Evolutionary conservation across 495 filamentous ascomycete genomes (phyloP).

Genomic region (Hyaloscypha variabilis): DNA sequence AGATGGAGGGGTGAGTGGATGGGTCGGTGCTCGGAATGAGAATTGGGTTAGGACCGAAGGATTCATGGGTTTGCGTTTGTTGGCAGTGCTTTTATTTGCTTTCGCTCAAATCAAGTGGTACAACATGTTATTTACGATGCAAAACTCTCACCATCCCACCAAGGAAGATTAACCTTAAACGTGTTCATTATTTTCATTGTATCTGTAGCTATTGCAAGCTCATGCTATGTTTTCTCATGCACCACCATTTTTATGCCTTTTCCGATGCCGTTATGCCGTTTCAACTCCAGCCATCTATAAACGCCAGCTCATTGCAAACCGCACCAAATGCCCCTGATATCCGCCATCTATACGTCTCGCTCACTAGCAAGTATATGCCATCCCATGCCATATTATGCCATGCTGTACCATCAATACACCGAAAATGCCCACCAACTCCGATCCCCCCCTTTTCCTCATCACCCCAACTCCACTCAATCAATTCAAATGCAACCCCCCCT

Average conservation of each 20-base stretch:
- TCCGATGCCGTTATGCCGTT: no score
- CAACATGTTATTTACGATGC: not conserved
- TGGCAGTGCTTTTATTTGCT: not conserved
- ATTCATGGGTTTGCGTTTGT: not conserved
- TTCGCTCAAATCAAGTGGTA: not conserved
- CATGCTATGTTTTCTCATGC: no score
- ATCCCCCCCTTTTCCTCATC: no score
- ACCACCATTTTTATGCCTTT: no score
- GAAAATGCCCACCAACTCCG: not conserved
- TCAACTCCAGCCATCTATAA: no score
- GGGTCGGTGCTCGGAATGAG: not conserved
- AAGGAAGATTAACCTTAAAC: not conserved
- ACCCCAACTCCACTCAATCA: no score
- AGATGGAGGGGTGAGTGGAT: not conserved
- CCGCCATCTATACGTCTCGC: no score
- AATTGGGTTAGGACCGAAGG: not conserved
- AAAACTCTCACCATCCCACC: not conserved
- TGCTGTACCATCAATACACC: no score
- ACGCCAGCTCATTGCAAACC: no score
- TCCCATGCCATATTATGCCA: no score
- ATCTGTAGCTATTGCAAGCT: not conserved
- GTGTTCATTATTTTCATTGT: not conserved
- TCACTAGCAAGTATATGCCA: no score
- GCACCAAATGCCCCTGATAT: no score
- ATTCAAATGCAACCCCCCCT: constrained; percentile 53